Evolutionary conservation across 2,329 filamentous ascomycete genomes (phyloP).

Genomic region (Diaporthe destruens): DNA sequence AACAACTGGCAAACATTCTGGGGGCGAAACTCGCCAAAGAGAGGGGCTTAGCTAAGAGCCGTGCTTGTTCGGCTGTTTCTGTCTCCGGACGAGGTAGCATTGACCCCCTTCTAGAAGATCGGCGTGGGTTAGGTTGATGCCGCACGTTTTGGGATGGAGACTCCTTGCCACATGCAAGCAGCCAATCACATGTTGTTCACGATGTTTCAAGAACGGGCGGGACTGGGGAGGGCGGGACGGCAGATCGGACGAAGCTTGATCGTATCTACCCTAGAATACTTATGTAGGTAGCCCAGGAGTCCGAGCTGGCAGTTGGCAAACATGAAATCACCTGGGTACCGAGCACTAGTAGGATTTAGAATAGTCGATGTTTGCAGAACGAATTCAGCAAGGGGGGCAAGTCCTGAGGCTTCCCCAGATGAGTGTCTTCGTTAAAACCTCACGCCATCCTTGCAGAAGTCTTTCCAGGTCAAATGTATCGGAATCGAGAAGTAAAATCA

Average conservation of each 20-base stretch:
- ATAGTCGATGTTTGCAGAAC: background rate
- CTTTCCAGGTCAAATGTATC: background rate
- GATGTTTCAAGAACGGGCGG: constrained; percentile 20
- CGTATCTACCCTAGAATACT: no score
- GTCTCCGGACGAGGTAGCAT: constrained; percentile 24
- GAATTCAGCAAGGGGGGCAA: no score
- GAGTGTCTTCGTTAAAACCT: no score
- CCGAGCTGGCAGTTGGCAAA: background rate
- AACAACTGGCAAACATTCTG: background rate
- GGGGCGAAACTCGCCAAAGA: background rate
- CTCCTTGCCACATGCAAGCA: constrained; percentile 20
- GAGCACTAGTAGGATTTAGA: background rate
- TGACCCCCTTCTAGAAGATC: constrained; percentile 16
- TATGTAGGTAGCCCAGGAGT: no score
- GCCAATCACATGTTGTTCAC: constrained; percentile 22
- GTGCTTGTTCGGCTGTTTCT: constrained; percentile 3
- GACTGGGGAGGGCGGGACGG: background rate
- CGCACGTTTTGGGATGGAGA: constrained; percentile 26
- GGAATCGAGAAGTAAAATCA: background rate
- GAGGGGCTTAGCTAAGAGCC: constrained; percentile 7
- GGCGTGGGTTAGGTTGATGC: background rate
- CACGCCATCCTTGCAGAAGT: background rate
- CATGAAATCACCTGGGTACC: background rate
- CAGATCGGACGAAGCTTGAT: background rate
- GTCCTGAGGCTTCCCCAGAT: no score